Evolutionary conservation across 257 asterid genomes (phyloP), one percentile per base, ranked within the genome.

Genomic region (Petrea volubilis): DNA sequence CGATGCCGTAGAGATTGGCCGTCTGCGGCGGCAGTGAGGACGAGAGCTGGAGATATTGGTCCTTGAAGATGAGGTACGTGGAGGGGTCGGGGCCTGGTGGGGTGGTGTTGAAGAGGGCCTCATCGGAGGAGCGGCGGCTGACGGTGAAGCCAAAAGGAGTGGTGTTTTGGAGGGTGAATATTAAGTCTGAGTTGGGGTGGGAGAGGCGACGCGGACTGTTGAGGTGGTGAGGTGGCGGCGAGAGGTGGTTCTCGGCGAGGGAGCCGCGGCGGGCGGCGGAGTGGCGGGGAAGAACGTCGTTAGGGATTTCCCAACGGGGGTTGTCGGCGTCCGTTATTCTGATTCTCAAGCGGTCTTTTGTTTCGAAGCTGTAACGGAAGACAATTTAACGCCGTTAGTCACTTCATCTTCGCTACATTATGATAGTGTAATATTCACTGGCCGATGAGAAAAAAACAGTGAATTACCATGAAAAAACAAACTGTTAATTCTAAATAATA

Each of bases 41-140:
- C 6, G 96, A 91, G 23, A 93, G 81, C 69, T 91, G 97, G 68
- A 94, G 90, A 24, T 89, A 94, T 61, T 94, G 98, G 74, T 94
- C 90, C 67, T 91, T 94, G 79, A 85, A 93, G 38, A 86, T 53
- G 64, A 86, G 86, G 80, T 70, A 77, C 0, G 87, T 74, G 58
- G 80, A 27, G 55, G 91, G 71, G 18, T 70, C 21, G 57, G 12
- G 11, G 67, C 5, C 4, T 43, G 17, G 2, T 5, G 87, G 83
- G 34, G 59, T 52, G 63, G 86, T 15, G 82, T 77, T 4, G 79
- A 86, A 86, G 59, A 86, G 80, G 61, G 79, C 64, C 15, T 73
- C 86, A 52, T 51, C 74, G 63, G 87, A 69, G 78, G 81, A 73
- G 78, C 79, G 78, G 72, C 92, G 87, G 74, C 74, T 60, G 76